phyloP scores from a whole-genome alignment of 768 basidiomycete species.

The Pleurotus tuber-regium region DNA sequence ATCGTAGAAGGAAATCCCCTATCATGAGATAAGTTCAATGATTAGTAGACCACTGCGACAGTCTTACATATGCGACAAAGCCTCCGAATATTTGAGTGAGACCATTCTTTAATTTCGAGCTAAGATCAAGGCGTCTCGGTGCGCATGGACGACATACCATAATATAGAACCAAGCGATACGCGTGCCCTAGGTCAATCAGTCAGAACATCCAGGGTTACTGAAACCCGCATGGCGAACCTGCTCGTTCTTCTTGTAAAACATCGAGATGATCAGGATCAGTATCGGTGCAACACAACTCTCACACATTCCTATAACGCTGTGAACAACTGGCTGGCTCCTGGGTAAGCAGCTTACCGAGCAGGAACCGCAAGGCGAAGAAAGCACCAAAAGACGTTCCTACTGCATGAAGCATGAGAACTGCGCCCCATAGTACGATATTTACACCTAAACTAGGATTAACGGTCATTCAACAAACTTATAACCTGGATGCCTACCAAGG shows the following conservation, averaged over 20 bases:
- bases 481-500: slow-evolving; percentile 38
- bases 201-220: background rate
- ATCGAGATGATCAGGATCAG: slow-evolving; percentile 62
- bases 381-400: slow-evolving; percentile 52
- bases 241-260: slow-evolving; percentile 70
- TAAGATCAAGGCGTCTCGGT: background rate
- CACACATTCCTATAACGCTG: slow-evolving; percentile 53
- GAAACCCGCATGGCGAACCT: slow-evolving; percentile 28
- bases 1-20: slow-evolving; percentile 57
- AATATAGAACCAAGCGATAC: slow-evolving; percentile 66
- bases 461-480: background rate
- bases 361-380: slow-evolving; percentile 67
- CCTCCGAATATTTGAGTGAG: slow-evolving; percentile 61
- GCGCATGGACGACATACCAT: slow-evolving; percentile 38
- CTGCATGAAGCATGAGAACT: slow-evolving; percentile 59
- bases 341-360: slow-evolving; percentile 39
- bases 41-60: background rate
- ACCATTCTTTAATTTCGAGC: slow-evolving; percentile 41
- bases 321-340: background rate
- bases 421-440: slow-evolving; percentile 63
- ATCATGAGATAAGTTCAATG: background rate
- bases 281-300: slow-evolving; percentile 62
- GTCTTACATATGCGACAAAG: slow-evolving; percentile 56
- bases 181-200: slow-evolving; percentile 37
- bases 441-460: slow-evolving; percentile 30